Percentiles rank a stretch among this genome's conserved stretches.
These are phyloP conservation scores for Tremella yokohamensis DNA, from an alignment of 768 basidiomycete species.

Conservation along the genomic window DNA sequence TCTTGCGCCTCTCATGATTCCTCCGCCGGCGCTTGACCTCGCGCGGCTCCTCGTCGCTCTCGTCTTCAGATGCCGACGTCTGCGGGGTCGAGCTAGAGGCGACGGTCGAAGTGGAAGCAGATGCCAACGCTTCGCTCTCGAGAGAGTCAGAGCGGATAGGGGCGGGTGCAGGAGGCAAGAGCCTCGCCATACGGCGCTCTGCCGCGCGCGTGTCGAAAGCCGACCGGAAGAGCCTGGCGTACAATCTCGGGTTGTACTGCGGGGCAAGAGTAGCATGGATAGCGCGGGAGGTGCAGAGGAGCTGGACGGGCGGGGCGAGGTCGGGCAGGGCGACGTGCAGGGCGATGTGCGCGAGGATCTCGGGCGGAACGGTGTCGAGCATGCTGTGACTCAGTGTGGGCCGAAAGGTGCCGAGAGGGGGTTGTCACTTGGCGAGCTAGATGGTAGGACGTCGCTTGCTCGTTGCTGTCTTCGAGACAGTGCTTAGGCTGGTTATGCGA, in stretches of 20 bases:
- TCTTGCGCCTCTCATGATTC: too few species aligned
- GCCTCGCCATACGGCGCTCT: conserved; percentile 43
- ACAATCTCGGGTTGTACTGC: conserved; percentile 36
- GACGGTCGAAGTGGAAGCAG: too few species aligned
- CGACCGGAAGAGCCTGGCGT: conserved; percentile 33
- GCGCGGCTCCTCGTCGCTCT: background rate
- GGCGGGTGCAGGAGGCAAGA: background rate
- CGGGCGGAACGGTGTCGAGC: conserved; percentile 63
- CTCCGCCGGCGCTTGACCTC: background rate
- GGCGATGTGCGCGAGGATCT: conserved; percentile 75
- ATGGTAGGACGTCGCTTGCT: too few species aligned
- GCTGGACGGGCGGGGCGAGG: conserved; percentile 22
- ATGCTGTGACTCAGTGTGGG: conserved; percentile 10
- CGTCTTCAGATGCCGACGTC: too few species aligned
- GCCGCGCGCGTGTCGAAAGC: conserved; percentile 41
- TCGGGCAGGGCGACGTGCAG: conserved; percentile 57
- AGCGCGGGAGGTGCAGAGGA: conserved; percentile 32
- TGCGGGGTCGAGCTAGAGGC: too few species aligned
- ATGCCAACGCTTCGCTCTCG: too few species aligned
- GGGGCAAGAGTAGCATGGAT: conserved; percentile 31
- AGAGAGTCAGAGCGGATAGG: too few species aligned
- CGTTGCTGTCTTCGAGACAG: too few species aligned
- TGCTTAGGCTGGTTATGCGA: too few species aligned
- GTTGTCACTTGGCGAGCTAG: too few species aligned
- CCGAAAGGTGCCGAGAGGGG: too few species aligned